Evolutionary conservation across 345 rosid species (phyloP).

Genomic region (Eucalyptus cloeziana): DNA sequence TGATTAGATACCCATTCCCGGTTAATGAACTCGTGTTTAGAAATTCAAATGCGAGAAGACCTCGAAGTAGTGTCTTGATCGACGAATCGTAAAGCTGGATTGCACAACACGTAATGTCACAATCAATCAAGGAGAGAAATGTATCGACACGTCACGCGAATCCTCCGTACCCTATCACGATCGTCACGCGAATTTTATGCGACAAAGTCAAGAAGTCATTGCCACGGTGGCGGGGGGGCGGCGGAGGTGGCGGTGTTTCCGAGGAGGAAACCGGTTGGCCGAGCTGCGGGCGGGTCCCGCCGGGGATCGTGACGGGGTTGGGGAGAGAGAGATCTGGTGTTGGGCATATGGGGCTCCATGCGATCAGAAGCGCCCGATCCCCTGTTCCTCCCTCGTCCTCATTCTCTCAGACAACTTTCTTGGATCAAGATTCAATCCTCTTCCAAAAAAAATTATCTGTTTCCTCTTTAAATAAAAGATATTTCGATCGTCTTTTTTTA

Average conservation of each 20-base stretch:
- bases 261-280: conserved; percentile 8
- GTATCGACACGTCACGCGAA: background rate
- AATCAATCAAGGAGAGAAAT: background rate
- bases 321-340: background rate
- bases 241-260: conserved; percentile 6
- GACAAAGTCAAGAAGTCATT: background rate
- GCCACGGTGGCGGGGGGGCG: background rate
- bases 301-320: background rate
- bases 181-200: background rate
- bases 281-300: background rate
- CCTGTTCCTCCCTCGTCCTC: background rate
- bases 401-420: background rate
- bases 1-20: background rate
- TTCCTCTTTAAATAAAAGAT: background rate
- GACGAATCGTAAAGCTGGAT: background rate
- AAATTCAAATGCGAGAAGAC: background rate
- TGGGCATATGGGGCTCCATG: conserved; percentile 13
- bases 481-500: no score
- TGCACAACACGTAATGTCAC: no score
- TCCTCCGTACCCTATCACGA: background rate
- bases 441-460: background rate
- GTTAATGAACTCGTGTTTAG: background rate
- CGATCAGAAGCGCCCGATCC: conserved; percentile 5
- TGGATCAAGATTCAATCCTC: background rate
- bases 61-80: no score